phyloP scores from a whole-genome alignment of 441 rosid genomes.

The Adansonia madagascariensis region DNA sequence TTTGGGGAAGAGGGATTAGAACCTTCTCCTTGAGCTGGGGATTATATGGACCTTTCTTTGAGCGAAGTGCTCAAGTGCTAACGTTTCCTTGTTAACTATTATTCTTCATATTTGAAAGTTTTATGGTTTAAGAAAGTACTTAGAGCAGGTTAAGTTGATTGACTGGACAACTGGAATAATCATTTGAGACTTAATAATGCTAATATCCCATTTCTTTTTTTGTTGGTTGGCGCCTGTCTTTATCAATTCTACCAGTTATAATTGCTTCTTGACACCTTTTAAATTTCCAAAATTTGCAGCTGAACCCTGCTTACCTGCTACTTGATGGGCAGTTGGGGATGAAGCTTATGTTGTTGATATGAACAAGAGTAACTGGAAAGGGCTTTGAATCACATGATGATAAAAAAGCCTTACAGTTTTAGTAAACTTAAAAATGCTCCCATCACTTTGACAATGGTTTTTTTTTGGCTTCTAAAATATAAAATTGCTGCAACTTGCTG shows the following conservation, averaged over 20 bases:
- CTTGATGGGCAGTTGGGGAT: neutral
- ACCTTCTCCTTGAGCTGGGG: neutral
- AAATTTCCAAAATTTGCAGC: neutral
- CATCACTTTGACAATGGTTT: neutral
- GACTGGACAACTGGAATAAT: neutral
- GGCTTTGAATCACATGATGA: slow-evolving; percentile 3
- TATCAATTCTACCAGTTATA: neutral
- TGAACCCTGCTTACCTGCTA: neutral
- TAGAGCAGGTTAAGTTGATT: neutral
- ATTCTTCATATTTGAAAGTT: neutral
- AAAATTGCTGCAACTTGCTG: neutral
- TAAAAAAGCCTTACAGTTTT: neutral
- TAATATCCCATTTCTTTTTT: neutral
- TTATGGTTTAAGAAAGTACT: neutral
- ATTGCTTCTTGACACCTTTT: neutral
- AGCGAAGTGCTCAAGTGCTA: neutral
- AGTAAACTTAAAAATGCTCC: neutral
- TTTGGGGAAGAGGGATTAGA: neutral
- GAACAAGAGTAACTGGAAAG: neutral
- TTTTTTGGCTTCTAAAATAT: neutral
- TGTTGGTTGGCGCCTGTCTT: neutral
- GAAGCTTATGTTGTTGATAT: neutral
- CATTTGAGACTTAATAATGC: neutral
- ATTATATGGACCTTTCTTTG: neutral
- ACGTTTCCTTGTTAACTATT: neutral